Base-by-base conservation (phyloP, 2,329 filamentous ascomycete species). In the Phialocephala subalpina region DNA sequence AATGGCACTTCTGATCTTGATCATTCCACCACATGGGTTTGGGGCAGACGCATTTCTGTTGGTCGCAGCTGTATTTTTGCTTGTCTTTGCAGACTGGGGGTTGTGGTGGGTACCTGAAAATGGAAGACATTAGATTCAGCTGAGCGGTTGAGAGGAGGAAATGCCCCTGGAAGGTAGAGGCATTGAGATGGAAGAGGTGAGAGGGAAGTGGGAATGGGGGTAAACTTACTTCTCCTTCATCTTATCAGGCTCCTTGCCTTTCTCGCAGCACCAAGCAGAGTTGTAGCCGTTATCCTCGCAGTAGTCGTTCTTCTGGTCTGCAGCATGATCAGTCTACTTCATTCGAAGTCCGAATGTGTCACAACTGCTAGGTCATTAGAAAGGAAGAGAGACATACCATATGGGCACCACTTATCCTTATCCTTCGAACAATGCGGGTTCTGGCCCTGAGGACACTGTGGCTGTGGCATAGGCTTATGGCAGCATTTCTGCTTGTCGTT, bases 81-180 rank as follows among this genome's bases (percentile, higher is more conserved):
- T 49, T 60, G 29, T 60, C 58, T 42, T 49, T 60, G 58, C 58
- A 60, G n/a, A 52, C 27, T 33, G 58, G 42, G 16, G 42, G 20
- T 11, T 49, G 27, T 11, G 22, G 25, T 20, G 58, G 38, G 40
- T 58, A 58, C 56, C 14, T 47, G 18, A 33, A 33, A 33, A 5
- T 33, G 29, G n/a, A n/a, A 33, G 29, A 33, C 9, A 9, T 33
- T 9, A 33, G 29, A 5, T 5, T 33, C 4, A 4, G 4, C 29
- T 33, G 29, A 33, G 29, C n/a, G n/a, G n/a, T n/a, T n/a, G n/a
- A n/a, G n/a, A n/a, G 29, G 29, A 5, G 29, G 29, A 33, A 33
- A 33, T 33, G 9, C 9, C 29, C 29, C 29, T 5, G 29, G 29
- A 33, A 9, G 29, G 9, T 33, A 5, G 29, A 9, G 29, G 9